phyloP scores from a whole-genome alignment of 768 basidiomycete genomes.

The Clitopilus passeckerianus region DNA sequence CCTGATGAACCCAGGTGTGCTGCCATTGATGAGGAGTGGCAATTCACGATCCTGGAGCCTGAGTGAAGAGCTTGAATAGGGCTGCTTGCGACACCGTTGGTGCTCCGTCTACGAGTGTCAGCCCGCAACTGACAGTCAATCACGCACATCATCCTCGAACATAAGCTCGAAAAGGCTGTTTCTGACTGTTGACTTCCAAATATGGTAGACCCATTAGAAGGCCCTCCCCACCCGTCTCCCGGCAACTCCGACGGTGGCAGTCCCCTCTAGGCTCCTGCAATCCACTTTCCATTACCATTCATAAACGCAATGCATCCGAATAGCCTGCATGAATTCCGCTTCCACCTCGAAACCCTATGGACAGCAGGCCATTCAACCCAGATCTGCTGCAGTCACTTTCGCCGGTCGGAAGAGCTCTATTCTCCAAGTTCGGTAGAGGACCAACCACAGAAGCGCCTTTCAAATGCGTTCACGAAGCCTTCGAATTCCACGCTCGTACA shows the following conservation, averaged over 20 bases:
- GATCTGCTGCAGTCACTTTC: constrained; percentile 22
- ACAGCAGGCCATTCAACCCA: constrained; percentile 10
- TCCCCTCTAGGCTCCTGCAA: neutral
- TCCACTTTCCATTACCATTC: constrained; percentile 2
- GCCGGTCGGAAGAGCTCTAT: constrained; percentile 34
- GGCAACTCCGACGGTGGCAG: neutral
- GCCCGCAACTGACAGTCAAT: neutral
- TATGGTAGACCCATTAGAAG: neutral
- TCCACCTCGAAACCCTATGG: constrained; percentile 5
- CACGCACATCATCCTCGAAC: neutral
- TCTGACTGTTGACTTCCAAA: neutral
- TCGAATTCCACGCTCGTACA: constrained; percentile 36
- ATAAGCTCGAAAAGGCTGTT: neutral
- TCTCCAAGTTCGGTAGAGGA: constrained; percentile 42
- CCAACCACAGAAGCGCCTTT: constrained; percentile 30
- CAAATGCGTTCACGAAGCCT: constrained; percentile 52
- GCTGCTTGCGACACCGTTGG: too few species aligned
- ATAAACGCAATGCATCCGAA: constrained; percentile 3
- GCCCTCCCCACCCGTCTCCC: neutral
- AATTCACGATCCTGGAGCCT: too few species aligned
- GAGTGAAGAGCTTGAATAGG: too few species aligned
- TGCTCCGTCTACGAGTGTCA: too few species aligned
- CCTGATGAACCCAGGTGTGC: too few species aligned
- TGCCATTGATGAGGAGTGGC: too few species aligned
- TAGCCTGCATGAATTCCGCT: constrained; percentile 1